A percentile compares a stretch with the other conserved stretches of the same genome.
phyloP scores from a whole-genome alignment of 2,329 filamentous ascomycete genomes.

The Pseudogymnoascus pannorum region DNA sequence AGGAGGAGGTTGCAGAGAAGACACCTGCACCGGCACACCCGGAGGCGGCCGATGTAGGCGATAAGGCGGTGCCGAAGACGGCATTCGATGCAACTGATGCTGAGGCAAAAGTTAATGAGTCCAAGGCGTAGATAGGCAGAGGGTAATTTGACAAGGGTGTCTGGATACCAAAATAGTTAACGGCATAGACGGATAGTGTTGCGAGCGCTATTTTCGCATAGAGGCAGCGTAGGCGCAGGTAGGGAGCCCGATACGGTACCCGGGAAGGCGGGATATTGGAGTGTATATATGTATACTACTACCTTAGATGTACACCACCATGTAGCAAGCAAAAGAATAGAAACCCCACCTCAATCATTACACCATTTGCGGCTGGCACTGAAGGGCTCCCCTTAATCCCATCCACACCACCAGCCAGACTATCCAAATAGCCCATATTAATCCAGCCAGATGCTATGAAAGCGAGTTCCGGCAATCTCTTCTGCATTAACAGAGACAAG shows the following conservation, averaged over 20 bases:
- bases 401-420: too few species aligned
- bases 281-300: slow-evolving; percentile 8
- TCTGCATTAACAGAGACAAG: too few species aligned
- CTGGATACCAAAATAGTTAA: neutral
- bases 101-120: neutral
- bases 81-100: neutral
- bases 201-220: neutral
- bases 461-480: too few species aligned
- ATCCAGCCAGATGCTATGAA: too few species aligned
- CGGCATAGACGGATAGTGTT: neutral
- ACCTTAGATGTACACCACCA: slow-evolving; percentile 4
- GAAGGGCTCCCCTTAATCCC: neutral
- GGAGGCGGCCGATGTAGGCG: neutral
- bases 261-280: neutral
- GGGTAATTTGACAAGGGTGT: neutral
- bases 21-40: neutral
- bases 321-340: slow-evolving; percentile 4
- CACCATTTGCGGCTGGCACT: neutral
- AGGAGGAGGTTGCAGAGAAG: neutral
- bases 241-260: neutral
- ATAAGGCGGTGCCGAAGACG: neutral
- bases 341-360: neutral
- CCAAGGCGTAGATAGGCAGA: neutral
- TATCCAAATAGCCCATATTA: too few species aligned
- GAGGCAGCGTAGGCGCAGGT: neutral